Evolutionary conservation across 495 filamentous ascomycete genomes (phyloP).

Genomic region (Podospora comata): DNA sequence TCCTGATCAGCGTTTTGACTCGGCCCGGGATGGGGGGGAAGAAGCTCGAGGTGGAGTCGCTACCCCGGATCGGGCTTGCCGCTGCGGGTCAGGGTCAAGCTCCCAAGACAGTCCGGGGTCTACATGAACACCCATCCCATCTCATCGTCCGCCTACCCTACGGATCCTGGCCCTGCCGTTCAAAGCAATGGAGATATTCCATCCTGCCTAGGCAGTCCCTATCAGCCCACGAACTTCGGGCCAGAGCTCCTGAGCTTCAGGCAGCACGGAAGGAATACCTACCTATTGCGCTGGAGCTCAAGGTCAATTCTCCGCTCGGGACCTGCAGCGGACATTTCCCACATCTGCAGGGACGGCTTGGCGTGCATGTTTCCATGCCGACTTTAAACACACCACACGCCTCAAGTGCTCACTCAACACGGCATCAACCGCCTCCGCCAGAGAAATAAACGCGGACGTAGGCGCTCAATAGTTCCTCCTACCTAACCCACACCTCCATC

Average conservation of each 20-base stretch:
- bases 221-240: slow-evolving; percentile 5
- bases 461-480: not conserved
- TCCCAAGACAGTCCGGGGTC: slow-evolving; percentile 7
- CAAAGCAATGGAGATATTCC: not conserved
- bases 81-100: slow-evolving; percentile 14
- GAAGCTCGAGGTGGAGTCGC: slow-evolving; percentile 10
- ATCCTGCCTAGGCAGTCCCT: not conserved
- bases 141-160: not conserved
- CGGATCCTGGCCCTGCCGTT: not conserved
- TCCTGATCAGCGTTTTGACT: slow-evolving; percentile 35
- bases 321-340: not conserved
- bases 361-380: slow-evolving; percentile 4
- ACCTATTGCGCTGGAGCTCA: not conserved
- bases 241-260: slow-evolving; percentile 10
- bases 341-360: not conserved
- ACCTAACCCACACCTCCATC: not conserved
- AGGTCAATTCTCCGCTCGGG: slow-evolving; percentile 10
- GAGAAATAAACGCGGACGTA: slow-evolving; percentile 1
- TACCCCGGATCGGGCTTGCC: slow-evolving; percentile 27
- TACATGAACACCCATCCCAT: not conserved
- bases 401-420: not conserved
- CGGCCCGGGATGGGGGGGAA: slow-evolving; percentile 14
- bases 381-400: not conserved
- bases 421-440: not conserved
- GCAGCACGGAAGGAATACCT: slow-evolving; percentile 1